Conservation (phyloP, 139 green algal species). For the Chlorella sp. region DNA sequence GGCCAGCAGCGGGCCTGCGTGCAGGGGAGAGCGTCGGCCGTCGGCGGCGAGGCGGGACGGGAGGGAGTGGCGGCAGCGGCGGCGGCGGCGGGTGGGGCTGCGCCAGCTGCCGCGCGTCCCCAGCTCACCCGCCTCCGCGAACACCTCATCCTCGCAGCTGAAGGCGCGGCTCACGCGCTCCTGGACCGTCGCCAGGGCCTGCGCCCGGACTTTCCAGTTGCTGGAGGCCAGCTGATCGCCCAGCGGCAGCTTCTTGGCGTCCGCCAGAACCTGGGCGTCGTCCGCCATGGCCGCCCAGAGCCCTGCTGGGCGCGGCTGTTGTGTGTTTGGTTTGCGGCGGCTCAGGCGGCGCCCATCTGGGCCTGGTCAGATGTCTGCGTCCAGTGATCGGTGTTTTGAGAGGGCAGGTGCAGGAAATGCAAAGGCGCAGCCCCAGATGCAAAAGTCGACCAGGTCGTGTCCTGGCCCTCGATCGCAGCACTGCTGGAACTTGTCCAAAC, state of each 20-base stretch:
- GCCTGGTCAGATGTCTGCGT: no score
- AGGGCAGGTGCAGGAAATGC: no score
- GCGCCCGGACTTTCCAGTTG: slow-evolving; percentile 90
- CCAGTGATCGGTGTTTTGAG: no score
- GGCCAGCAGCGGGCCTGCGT: slow-evolving; percentile 76
- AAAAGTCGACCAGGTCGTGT: no score
- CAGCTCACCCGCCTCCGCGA: slow-evolving; percentile 72
- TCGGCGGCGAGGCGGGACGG: neutral
- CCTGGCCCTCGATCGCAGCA: no score
- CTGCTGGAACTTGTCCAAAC: no score
- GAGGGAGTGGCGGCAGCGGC: neutral
- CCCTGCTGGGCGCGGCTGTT: neutral
- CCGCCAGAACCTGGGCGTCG: slow-evolving; percentile 68
- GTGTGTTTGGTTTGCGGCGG: no score
- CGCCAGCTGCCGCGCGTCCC: neutral
- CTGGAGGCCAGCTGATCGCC: slow-evolving; percentile 73
- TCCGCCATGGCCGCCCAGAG: slow-evolving; percentile 16
- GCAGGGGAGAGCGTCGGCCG: neutral
- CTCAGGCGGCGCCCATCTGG: no score
- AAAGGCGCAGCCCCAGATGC: no score
- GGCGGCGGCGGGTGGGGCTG: neutral
- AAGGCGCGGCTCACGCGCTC: slow-evolving; percentile 60
- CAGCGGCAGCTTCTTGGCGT: slow-evolving; percentile 71
- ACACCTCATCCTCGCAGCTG: slow-evolving; percentile 63
- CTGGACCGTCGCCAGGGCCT: slow-evolving; percentile 81